These are phyloP conservation scores for Colletotrichum limetticola DNA, from an alignment of 2,329 filamentous ascomycete genomes.

Conservation along the genomic window DNA sequence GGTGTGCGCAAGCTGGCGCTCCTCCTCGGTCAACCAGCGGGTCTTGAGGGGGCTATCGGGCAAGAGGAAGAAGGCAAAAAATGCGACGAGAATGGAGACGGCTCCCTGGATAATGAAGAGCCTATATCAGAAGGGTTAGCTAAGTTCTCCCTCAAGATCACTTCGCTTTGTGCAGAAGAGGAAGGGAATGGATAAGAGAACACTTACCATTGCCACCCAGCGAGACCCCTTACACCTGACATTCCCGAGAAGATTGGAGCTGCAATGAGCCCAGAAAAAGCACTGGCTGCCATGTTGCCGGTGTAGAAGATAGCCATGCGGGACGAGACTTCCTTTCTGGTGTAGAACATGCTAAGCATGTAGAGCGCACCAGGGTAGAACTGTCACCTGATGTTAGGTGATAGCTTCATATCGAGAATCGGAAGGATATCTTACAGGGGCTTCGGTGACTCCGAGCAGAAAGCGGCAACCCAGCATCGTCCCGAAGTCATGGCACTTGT, in stretches of 20 bases:
- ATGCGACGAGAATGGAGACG: constrained; percentile 48
- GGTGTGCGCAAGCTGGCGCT: constrained; percentile 50
- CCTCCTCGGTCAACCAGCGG: constrained; percentile 51
- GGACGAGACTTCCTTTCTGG: constrained; percentile 32
- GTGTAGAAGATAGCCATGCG: constrained; percentile 57
- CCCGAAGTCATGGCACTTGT: constrained; percentile 31
- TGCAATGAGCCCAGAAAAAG: constrained; percentile 55
- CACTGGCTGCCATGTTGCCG: constrained; percentile 55
- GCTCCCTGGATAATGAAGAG: constrained; percentile 56
- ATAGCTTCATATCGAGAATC: background rate
- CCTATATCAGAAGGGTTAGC: constrained; percentile 16
- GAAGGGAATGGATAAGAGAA: background rate
- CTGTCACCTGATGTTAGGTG: background rate
- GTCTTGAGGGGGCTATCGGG: constrained; percentile 52
- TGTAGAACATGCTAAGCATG: constrained; percentile 36
- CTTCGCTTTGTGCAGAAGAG: background rate
- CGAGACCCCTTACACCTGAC: constrained; percentile 48
- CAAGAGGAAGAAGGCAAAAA: constrained; percentile 48
- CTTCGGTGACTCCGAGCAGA: constrained; percentile 35
- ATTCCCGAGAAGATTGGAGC: constrained; percentile 56
- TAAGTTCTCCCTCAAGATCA: too few species aligned
- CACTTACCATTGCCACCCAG: constrained; percentile 54
- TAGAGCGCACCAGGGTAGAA: constrained; percentile 36
- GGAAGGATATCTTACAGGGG: constrained; percentile 9
- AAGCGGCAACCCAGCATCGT: constrained; percentile 34